Conservation (phyloP, 257 asterid genomes). For the Fraxinus excelsior region DNA sequence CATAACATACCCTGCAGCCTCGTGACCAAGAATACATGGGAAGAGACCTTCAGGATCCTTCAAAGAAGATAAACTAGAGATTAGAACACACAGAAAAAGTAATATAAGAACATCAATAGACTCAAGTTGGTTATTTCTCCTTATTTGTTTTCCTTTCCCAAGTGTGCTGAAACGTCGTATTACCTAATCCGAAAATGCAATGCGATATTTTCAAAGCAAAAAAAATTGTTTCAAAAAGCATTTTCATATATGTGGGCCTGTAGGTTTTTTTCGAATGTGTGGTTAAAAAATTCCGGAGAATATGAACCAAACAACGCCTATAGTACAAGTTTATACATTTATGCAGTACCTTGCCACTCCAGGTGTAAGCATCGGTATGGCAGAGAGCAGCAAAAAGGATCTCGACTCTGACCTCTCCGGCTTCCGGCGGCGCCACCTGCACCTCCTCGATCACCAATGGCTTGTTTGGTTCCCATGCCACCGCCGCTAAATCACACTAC, state of each 20-base stretch:
- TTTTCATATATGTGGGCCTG: too few relatives aligned
- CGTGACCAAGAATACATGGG: slow-evolving; percentile 98
- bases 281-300: too few relatives aligned
- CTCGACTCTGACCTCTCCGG: slow-evolving; percentile 84
- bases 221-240: too few relatives aligned
- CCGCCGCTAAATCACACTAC: slow-evolving; percentile 59
- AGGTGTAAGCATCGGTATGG: slow-evolving; percentile 92
- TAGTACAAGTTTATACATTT: background rate
- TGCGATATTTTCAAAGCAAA: background rate
- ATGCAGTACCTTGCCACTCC: slow-evolving; percentile 80
- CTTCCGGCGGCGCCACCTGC: slow-evolving; percentile 91
- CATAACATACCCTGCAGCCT: slow-evolving; percentile 88
- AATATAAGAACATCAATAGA: background rate
- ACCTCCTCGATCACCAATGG: slow-evolving; percentile 86
- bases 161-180: background rate
- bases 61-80: slow-evolving; percentile 27
- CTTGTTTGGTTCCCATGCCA: slow-evolving; percentile 98
- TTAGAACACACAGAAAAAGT: slow-evolving; percentile 12
- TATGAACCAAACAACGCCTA: too few relatives aligned
- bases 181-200: background rate
- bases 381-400: slow-evolving; percentile 79
- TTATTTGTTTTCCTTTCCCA: background rate
- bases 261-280: too few relatives aligned
- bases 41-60: slow-evolving; percentile 99
- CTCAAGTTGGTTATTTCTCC: background rate